Evolutionary conservation across 352 stramenopile genomes (phyloP).

Genomic region (Globisporangium sylvaticum): DNA sequence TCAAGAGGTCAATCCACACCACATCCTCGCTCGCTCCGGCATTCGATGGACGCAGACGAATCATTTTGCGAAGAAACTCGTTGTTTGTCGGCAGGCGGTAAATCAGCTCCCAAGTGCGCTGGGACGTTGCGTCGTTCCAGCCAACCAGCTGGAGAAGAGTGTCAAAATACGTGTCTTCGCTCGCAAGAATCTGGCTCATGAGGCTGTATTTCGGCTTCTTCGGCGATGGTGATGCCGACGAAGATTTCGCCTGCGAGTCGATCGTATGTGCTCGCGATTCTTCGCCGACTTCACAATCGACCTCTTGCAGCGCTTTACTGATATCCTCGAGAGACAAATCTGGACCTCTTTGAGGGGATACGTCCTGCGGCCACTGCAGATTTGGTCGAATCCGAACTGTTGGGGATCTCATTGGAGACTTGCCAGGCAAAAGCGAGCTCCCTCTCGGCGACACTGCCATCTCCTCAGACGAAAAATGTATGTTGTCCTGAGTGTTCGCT

Average conservation of each 20-base stretch:
- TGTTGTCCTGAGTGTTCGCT: background rate
- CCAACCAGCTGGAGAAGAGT: conserved; percentile 58
- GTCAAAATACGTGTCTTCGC: conserved; percentile 48
- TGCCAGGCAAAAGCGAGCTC: conserved; percentile 5
- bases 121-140: conserved; percentile 40
- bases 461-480: background rate
- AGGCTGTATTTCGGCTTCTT: conserved; percentile 22
- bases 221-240: background rate
- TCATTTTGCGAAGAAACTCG: conserved; percentile 56
- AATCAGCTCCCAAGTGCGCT: conserved; percentile 71
- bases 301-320: conserved; percentile 19
- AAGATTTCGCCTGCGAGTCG: background rate
- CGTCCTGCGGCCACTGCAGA: conserved; percentile 35
- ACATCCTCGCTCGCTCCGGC: conserved; percentile 16
- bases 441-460: background rate
- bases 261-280: background rate
- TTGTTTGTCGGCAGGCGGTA: conserved; percentile 70
- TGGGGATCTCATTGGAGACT: conserved; percentile 34
- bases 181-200: conserved; percentile 58
- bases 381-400: conserved; percentile 32
- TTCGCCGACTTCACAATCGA: background rate
- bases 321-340: conserved; percentile 33
- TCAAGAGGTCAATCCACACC: conserved; percentile 44
- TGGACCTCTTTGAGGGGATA: conserved; percentile 44
- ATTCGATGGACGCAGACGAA: conserved; percentile 33